phyloP scores from a whole-genome alignment of 2,329 filamentous ascomycete genomes.

The Colletotrichum eremochloae region DNA sequence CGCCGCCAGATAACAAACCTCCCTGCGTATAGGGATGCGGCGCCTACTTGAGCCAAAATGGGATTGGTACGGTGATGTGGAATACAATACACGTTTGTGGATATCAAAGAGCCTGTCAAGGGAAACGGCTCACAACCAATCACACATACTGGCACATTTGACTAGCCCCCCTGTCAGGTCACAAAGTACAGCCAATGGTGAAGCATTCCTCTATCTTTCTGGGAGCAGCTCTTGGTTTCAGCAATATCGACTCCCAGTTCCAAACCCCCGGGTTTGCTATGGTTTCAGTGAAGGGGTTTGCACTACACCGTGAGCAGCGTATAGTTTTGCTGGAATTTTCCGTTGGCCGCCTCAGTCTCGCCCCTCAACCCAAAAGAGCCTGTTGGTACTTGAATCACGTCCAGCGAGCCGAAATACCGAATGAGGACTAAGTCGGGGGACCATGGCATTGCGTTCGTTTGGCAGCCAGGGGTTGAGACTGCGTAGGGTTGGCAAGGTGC shows the following conservation, averaged over 20 bases:
- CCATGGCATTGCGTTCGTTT: not conserved
- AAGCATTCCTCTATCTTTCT: not conserved
- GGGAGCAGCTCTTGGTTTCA: not conserved
- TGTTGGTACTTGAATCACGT: not conserved
- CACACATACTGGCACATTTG: too few relatives aligned
- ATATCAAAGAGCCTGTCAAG: not conserved
- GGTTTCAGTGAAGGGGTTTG: not conserved
- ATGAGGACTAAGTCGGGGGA: not conserved
- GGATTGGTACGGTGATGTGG: not conserved
- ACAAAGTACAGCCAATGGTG: not conserved
- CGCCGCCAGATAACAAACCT: not conserved
- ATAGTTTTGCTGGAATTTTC: too few relatives aligned
- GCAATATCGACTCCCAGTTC: not conserved
- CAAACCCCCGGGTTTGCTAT: not conserved
- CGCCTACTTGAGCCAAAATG: constrained; percentile 11
- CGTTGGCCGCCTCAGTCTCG: not conserved
- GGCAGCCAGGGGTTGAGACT: not conserved
- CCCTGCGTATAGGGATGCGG: not conserved
- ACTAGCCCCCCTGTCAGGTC: not conserved
- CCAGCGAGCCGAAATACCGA: constrained; percentile 1
- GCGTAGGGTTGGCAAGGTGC: not conserved
- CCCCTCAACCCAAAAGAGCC: not conserved
- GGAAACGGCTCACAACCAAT: not conserved
- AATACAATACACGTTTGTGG: too few relatives aligned
- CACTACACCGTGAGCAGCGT: not conserved